phyloP scores from a whole-genome alignment of 176 grass and related monocot genomes.

The Typha latifolia region DNA sequence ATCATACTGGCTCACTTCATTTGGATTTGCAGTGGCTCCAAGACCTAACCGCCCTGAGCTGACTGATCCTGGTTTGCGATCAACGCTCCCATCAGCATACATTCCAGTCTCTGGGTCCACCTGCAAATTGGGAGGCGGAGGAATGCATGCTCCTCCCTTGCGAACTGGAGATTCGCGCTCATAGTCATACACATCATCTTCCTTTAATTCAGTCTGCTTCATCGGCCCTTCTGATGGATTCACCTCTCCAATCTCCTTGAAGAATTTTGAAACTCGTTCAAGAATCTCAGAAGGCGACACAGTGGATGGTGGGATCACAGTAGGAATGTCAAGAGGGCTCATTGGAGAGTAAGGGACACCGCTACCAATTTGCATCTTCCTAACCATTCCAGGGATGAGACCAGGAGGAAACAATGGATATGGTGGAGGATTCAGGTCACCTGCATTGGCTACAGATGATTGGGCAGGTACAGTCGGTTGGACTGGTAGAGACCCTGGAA shows the following conservation, averaged over 20 bases:
- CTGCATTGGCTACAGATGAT: conserved; percentile 17
- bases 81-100: conserved; percentile 51
- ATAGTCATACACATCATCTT: conserved; percentile 47
- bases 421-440: conserved; percentile 50
- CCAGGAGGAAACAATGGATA: conserved; percentile 94
- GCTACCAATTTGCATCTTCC: conserved; percentile 94
- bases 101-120: conserved; percentile 77
- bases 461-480: conserved; percentile 31
- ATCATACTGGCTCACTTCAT: conserved; percentile 69
- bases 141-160: conserved; percentile 86
- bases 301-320: conserved; percentile 66
- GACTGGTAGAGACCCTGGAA: conserved; percentile 40
- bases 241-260: conserved; percentile 81
- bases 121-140: conserved; percentile 64
- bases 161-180: conserved; percentile 59
- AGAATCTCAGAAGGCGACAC: conserved; percentile 67
- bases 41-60: conserved; percentile 53
- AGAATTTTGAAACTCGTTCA: conserved; percentile 77
- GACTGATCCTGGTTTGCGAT: conserved; percentile 48
- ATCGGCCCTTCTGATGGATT: conserved; percentile 87
- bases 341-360: conserved; percentile 91
- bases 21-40: conserved; percentile 52
- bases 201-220: conserved; percentile 33
- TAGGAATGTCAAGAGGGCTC: conserved; percentile 86
- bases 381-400: conserved; percentile 94